phyloP scores from a whole-genome alignment of 1,284 basidiomycete species.

The Chalciporus sp. region DNA sequence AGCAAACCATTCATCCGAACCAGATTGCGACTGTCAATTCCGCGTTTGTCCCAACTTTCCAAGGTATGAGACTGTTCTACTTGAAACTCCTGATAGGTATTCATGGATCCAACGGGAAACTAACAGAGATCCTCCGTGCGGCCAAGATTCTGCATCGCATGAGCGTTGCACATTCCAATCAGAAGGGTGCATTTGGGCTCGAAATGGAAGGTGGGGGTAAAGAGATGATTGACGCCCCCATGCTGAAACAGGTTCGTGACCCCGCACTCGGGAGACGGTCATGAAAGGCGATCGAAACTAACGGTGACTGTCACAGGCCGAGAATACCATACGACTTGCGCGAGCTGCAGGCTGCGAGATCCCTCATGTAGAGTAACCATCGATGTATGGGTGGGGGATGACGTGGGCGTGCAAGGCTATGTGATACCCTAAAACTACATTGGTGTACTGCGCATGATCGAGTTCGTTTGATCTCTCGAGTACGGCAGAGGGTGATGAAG shows the following conservation, averaged over 20 bases:
- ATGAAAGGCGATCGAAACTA: not conserved
- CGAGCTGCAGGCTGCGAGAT: constrained; percentile 64
- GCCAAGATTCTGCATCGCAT: constrained; percentile 72
- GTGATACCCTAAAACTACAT: not conserved
- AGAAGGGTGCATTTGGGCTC: constrained; percentile 67
- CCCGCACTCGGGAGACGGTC: not conserved
- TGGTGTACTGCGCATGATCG: not conserved
- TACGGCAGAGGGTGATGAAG: too few species aligned
- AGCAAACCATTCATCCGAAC: constrained; percentile 94
- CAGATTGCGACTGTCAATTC: constrained; percentile 83
- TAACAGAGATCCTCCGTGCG: constrained; percentile 77
- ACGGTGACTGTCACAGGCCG: constrained; percentile 50
- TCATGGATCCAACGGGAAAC: constrained; percentile 2
- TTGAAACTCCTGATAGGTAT: not conserved
- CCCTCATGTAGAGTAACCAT: constrained; percentile 39
- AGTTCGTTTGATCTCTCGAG: too few species aligned
- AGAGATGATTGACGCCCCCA: constrained; percentile 92
- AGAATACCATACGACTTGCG: constrained; percentile 65
- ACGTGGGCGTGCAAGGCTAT: not conserved
- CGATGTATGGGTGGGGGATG: not conserved
- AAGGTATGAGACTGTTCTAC: constrained; percentile 49
- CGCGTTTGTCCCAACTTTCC: constrained; percentile 75
- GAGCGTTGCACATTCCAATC: constrained; percentile 49
- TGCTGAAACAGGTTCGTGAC: constrained; percentile 76
- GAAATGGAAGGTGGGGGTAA: constrained; percentile 63